Conservation (phyloP, 2,329 filamentous ascomycete species). For the Pyricularia pennisetigena region DNA sequence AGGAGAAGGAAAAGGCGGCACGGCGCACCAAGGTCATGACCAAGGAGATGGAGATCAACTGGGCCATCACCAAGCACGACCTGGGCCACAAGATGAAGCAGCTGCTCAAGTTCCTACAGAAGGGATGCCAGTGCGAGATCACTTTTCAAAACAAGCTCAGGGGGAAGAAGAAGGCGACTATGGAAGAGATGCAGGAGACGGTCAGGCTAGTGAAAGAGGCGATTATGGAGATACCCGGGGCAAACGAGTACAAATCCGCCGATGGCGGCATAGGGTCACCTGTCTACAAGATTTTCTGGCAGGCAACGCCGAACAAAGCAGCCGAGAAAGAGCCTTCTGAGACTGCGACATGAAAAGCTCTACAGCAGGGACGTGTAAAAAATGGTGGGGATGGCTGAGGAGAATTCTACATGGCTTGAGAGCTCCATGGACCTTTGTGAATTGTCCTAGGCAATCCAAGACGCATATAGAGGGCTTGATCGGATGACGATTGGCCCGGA, state of each 20-base stretch:
- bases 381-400: neutral
- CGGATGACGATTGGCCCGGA: neutral
- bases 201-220: constrained; percentile 31
- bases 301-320: neutral
- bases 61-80: constrained; percentile 73
- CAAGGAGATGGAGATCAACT: constrained; percentile 85
- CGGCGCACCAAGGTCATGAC: constrained; percentile 28
- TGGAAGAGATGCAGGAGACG: constrained; percentile 50
- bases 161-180: constrained; percentile 50
- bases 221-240: constrained; percentile 20
- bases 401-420: neutral
- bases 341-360: neutral
- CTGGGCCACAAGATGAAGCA: constrained; percentile 60
- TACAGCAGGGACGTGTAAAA: neutral
- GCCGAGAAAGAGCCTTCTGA: neutral
- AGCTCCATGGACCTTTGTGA: neutral
- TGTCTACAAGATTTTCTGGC: neutral
- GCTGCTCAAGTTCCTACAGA: constrained; percentile 58
- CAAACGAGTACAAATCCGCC: constrained; percentile 28
- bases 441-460: neutral
- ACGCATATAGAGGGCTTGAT: neutral
- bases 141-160: constrained; percentile 50
- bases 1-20: constrained; percentile 31
- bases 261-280: constrained; percentile 28
- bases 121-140: constrained; percentile 69